Evolutionary conservation across 108 stramenopile species (phyloP).

Genomic region (Pseudonitzschia pungens): DNA sequence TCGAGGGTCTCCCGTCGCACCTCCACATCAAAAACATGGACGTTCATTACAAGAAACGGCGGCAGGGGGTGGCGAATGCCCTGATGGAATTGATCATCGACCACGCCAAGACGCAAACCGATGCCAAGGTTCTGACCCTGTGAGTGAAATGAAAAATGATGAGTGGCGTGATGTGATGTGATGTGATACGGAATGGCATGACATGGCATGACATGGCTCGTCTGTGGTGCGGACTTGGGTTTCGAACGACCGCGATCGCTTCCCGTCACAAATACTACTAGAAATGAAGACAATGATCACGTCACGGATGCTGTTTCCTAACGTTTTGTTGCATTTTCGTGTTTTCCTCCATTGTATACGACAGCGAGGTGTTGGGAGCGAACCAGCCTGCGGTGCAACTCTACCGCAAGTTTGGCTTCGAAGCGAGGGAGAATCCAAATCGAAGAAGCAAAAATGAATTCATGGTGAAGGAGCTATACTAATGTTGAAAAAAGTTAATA

Average conservation of each 20-base stretch:
- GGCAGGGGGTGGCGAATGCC: constrained; percentile 27
- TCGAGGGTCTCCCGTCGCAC: constrained; percentile 29
- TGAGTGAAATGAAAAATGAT: too few species aligned
- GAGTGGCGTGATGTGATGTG: too few species aligned
- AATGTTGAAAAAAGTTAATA: too few species aligned
- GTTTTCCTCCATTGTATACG: background rate
- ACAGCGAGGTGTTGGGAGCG: constrained; percentile 23
- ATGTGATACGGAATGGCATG: too few species aligned
- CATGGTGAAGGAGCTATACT: constrained; percentile 24
- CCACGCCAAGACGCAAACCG: constrained; percentile 25
- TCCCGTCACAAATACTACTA: too few species aligned
- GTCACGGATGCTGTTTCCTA: too few species aligned
- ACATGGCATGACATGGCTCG: too few species aligned
- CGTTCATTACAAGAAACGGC: constrained; percentile 27
- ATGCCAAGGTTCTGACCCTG: constrained; percentile 41
- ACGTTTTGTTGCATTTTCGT: background rate
- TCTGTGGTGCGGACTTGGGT: too few species aligned
- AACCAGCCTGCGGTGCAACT: constrained; percentile 29
- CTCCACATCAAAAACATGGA: constrained; percentile 42
- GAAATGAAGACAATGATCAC: too few species aligned
- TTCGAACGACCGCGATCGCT: too few species aligned
- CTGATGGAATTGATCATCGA: constrained; percentile 31
- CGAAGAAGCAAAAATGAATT: constrained; percentile 20
- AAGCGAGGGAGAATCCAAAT: constrained; percentile 28
- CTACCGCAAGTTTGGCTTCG: constrained; percentile 24